These are phyloP conservation scores for Tricholoma hemisulphureum DNA, from an alignment of 768 basidiomycete genomes.

Conservation along the genomic window DNA sequence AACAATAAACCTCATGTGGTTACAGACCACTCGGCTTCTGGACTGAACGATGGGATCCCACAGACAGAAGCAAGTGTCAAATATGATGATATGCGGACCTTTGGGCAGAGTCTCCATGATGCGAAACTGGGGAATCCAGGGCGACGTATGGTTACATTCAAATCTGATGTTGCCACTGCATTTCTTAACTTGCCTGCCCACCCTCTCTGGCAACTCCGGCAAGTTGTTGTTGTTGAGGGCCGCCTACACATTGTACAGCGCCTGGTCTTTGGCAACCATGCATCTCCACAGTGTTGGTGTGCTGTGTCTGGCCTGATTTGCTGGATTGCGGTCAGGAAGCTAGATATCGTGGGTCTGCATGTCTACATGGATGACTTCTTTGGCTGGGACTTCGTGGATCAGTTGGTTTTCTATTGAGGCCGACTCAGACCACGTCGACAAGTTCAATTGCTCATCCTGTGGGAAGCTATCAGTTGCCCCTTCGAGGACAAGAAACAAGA, in stretches of 20 bases:
- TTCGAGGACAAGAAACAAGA: constrained; percentile 29
- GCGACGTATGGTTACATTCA: neutral
- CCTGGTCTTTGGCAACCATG: no score
- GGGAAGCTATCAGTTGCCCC: constrained; percentile 21
- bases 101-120: neutral
- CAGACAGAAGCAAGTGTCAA: neutral
- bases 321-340: neutral
- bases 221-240: neutral
- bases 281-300: no score
- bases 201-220: neutral
- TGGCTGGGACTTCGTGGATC: constrained; percentile 17
- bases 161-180: neutral
- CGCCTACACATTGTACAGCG: neutral
- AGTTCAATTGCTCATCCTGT: no score
- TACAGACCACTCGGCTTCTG: neutral
- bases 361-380: constrained; percentile 29
- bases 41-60: neutral
- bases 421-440: no score
- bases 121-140: neutral
- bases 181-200: neutral
- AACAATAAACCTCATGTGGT: neutral
- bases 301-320: no score
- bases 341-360: constrained; percentile 15
- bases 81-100: neutral
- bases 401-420: no score